phyloP scores from a whole-genome alignment of 179 eudicot genomes.

The Patellifolia procumbens region DNA sequence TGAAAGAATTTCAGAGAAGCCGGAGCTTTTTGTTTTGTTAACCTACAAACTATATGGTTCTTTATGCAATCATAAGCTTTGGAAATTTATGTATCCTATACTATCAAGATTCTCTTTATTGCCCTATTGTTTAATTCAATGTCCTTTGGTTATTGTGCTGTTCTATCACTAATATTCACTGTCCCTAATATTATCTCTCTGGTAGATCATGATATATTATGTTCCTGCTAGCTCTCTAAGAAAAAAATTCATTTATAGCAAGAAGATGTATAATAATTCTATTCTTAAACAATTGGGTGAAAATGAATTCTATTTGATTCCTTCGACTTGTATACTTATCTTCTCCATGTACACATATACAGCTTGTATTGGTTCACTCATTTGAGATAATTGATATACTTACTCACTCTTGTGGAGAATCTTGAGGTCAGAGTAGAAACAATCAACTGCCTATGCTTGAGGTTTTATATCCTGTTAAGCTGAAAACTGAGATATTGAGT shows the following conservation, averaged over 20 bases:
- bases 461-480: not conserved
- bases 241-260: not conserved
- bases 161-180: not conserved
- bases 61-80: conserved; percentile 8
- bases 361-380: conserved; percentile 8
- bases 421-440: conserved; percentile 16
- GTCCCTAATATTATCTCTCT: not conserved
- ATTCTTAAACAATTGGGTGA: not conserved
- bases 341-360: not conserved
- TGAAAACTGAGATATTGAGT: not conserved
- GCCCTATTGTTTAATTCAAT: not conserved
- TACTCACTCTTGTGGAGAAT: conserved; percentile 17
- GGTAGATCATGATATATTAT: not conserved
- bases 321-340: not conserved
- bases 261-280: not conserved
- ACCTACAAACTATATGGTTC: conserved; percentile 15
- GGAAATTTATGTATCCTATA: conserved; percentile 17
- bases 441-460: not conserved
- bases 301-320: no score
- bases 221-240: not conserved
- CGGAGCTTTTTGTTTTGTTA: conserved; percentile 20
- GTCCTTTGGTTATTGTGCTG: not conserved
- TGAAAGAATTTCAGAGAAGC: conserved; percentile 39
- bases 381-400: conserved; percentile 17
- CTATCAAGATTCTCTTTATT: not conserved